phyloP scores from a whole-genome alignment of 2,329 filamentous ascomycete genomes.

The Tolypocladium amazonense region DNA sequence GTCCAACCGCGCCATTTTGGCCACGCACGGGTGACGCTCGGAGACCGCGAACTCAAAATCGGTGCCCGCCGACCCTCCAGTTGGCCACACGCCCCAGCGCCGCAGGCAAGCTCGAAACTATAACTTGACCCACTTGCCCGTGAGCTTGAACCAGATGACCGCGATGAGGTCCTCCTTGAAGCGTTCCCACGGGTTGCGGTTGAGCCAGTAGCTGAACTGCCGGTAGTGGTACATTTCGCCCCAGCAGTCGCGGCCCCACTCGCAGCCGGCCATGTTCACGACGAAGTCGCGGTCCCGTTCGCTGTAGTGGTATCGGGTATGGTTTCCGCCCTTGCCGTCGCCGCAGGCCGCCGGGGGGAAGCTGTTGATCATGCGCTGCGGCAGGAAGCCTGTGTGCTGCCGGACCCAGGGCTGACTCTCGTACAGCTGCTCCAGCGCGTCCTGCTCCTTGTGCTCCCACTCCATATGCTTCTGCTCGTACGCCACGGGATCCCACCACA shows the following conservation, averaged over 20 bases:
- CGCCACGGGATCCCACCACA: slow-evolving; percentile 97
- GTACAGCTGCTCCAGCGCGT: slow-evolving; percentile 89
- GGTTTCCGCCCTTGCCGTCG: slow-evolving; percentile 51
- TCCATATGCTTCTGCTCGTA: slow-evolving; percentile 99
- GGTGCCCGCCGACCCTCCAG: background rate
- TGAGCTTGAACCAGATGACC: slow-evolving; percentile 52
- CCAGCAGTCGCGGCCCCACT: slow-evolving; percentile 97
- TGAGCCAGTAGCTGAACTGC: slow-evolving; percentile 81
- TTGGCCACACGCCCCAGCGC: background rate
- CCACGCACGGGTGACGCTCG: background rate
- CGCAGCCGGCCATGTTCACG: slow-evolving; percentile 97
- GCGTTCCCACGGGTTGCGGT: slow-evolving; percentile 70
- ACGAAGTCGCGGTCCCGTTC: slow-evolving; percentile 80
- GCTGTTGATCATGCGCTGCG: slow-evolving; percentile 86
- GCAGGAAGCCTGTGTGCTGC: slow-evolving; percentile 77
- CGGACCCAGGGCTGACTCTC: slow-evolving; percentile 86
- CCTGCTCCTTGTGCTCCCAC: slow-evolving; percentile 98
- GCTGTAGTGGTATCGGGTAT: slow-evolving; percentile 75
- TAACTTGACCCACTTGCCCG: slow-evolving; percentile 48
- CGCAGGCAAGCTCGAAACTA: slow-evolving; percentile 15
- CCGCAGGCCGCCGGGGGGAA: slow-evolving; percentile 87
- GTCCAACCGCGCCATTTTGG: background rate
- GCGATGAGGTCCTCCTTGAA: slow-evolving; percentile 59
- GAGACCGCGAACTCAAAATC: background rate
- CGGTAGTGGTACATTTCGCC: slow-evolving; percentile 95